Evolutionary conservation across 208 protist species (phyloP).

Genomic region (Trypanosoma brucei): DNA sequence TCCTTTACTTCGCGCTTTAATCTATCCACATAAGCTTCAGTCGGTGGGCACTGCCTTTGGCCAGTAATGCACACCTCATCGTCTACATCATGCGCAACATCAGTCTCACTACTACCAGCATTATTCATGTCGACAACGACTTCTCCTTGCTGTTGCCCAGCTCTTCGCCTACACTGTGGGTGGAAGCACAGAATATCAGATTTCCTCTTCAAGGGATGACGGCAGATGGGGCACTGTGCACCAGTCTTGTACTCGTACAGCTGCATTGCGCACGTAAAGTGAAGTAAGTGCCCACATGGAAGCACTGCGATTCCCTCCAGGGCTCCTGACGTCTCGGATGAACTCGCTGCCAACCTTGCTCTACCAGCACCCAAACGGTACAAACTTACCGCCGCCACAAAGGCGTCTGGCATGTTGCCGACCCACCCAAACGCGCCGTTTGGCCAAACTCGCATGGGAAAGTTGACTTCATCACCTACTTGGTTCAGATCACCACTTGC

Average conservation of each 20-base stretch:
- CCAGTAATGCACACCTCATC: conserved; percentile 32
- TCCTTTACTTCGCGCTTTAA: conserved; percentile 29
- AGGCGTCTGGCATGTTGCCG: no score
- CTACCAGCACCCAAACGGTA: neutral
- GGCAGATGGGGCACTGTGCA: conserved; percentile 67
- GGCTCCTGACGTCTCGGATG: neutral
- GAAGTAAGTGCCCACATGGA: conserved; percentile 71
- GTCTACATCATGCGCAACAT: conserved; percentile 28
- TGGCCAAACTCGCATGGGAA: no score
- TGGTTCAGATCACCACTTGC: no score
- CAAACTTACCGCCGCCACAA: no score
- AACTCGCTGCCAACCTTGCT: neutral
- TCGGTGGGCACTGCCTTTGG: conserved; percentile 31
- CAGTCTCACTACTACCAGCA: conserved; percentile 7
- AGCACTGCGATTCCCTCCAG: conserved; percentile 23
- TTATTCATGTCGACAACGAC: conserved; percentile 5
- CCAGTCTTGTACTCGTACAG: conserved; percentile 47
- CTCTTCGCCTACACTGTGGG: conserved; percentile 26
- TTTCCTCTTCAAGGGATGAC: conserved; percentile 24
- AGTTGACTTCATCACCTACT: no score
- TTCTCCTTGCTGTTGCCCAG: conserved; percentile 5
- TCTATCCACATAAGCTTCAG: conserved; percentile 44
- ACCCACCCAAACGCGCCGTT: no score
- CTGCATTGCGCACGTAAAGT: conserved; percentile 68
- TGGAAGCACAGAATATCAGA: conserved; percentile 44